Base-by-base conservation (phyloP, 352 stramenopile species). In the Blastocystis sp. region DNA sequence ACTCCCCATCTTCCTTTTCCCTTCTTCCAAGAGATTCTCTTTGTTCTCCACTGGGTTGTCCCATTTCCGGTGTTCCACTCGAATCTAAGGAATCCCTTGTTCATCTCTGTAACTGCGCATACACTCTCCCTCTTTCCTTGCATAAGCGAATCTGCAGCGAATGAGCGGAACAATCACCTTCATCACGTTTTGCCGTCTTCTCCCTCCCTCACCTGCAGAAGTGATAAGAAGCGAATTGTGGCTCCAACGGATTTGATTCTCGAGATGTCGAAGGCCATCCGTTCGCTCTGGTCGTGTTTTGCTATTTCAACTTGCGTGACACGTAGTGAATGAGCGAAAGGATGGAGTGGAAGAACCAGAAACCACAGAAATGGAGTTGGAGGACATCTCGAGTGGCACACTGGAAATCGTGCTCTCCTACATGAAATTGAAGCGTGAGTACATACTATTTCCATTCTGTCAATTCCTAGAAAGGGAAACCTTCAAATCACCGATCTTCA, bases 341-440 rank as follows among this genome's bases (percentile, higher is more conserved):
- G 48, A 57, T 34, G 14, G 48, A 57, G 48, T 57, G 48, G 6
- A 57, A 57, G 6, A 57, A 57, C 6, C 6, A 57, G 14, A 17
- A 7, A 57, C 14, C 48, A 14, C 48, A 14, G 48, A 57, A 57
- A 57, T 57, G 48, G 14, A 7, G 48, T 14, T 57, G 6, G 48
- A 57, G 10, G 64, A 74, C 17, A 74, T 74, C 1, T 48, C 21
- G 0, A 52, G 24, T 9, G 64, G 45, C 64, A 74, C 43, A n/a
- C 34, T 74, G 28, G 21, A 19, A 52, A 38, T 74, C 34, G 64
- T 74, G 6, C 21, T 74, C 3, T 11, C 17, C 7, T 74, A 52
- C 34, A 38, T 74, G 21, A 9, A 74, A 48, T 74, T 74, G 34
- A 74, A 74, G 21, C 24, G 42, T 2, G 34, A 43, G 64, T 74